Base-by-base conservation (phyloP, 2,329 filamentous ascomycete genomes). In the Pseudodiploospora longispora region DNA sequence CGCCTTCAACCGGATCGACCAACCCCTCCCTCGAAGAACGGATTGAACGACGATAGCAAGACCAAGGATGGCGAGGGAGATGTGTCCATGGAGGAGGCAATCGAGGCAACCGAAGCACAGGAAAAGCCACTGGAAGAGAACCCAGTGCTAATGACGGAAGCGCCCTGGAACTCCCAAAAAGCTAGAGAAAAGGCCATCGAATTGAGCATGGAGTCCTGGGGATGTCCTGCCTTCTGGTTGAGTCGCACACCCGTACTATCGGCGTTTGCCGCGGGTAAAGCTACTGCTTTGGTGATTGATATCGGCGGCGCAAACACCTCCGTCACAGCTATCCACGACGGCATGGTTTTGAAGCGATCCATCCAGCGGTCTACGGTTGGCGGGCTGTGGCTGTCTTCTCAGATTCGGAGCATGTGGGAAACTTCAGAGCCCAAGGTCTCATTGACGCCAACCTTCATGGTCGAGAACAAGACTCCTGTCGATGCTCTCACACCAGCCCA, bases 141-240 rank as follows among this genome's bases (percentile, higher is more conserved):
- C 64, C 94, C 93, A 6, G 70, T 98, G 48, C 74, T 98, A 47
- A 84, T 98, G 78, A 95, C 88, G 1, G 93, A 98, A 67, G 86
- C 90, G 10, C 85, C 87, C 8, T 97, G 91, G 90, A 97, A 95
- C 66, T 76, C 82, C 28, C 67, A 78, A 36, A 96, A 96, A 70
- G 80, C 85, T 48, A 78, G 94, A 48, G 93, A 98, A 69, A 95
- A 93, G 76, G 83, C 85, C 35, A 91, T 96, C 57, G 93, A 98
- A 69, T 82, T 97, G 50, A 89, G 88, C 47, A 96, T 98, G 83
- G 93, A 98, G 73, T 87, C 82, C 59, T 98, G 93, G 89, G 90
- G 88, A 29, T 85, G 85, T 44, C 93, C 93, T 12, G 93, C 93
- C 5, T 97, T 96, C 66, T 98, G 91, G 76, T 73, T 97, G 49